These are phyloP conservation scores for Eutypa lata DNA, from an alignment of 2,329 filamentous ascomycete species.

Conservation along the genomic window DNA sequence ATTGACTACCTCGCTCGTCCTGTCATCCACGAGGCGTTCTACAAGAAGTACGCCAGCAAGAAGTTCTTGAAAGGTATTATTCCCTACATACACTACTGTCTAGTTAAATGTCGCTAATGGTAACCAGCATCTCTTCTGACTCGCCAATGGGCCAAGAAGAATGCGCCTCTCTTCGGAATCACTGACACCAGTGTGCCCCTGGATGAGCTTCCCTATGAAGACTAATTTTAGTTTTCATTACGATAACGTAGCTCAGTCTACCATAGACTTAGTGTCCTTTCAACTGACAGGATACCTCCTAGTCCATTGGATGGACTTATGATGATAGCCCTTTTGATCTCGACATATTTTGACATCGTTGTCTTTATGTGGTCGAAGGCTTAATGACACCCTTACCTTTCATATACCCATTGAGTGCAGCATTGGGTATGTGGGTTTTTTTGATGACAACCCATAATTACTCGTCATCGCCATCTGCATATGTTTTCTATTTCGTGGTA, in stretches of 20 bases:
- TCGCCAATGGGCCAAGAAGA: slow-evolving; percentile 90
- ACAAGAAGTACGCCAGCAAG: slow-evolving; percentile 99
- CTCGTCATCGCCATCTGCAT: slow-evolving; percentile 2
- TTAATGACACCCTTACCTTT: neutral
- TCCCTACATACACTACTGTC: slow-evolving; percentile 18
- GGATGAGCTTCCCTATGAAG: slow-evolving; percentile 40
- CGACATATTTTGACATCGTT: neutral
- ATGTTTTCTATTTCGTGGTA: slow-evolving; percentile 8
- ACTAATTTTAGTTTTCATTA: slow-evolving; percentile 4
- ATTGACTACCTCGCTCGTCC: slow-evolving; percentile 92
- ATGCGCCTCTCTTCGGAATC: slow-evolving; percentile 56
- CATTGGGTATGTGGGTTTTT: slow-evolving; percentile 5
- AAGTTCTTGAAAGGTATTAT: slow-evolving; percentile 93
- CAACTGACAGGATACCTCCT: slow-evolving; percentile 3
- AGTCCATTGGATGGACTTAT: neutral
- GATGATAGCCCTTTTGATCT: neutral
- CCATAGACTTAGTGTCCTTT: slow-evolving; percentile 6
- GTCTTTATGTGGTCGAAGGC: neutral
- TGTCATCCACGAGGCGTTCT: slow-evolving; percentile 93
- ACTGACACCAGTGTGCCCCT: slow-evolving; percentile 46
- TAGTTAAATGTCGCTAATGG: slow-evolving; percentile 16
- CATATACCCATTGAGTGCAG: slow-evolving; percentile 18
- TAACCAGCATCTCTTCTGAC: slow-evolving; percentile 80
- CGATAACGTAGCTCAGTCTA: slow-evolving; percentile 4
- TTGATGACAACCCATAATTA: slow-evolving; percentile 4